Evolutionary conservation across 2,329 filamentous ascomycete species (phyloP).

Genomic region (Sphaerulina vaccinii): DNA sequence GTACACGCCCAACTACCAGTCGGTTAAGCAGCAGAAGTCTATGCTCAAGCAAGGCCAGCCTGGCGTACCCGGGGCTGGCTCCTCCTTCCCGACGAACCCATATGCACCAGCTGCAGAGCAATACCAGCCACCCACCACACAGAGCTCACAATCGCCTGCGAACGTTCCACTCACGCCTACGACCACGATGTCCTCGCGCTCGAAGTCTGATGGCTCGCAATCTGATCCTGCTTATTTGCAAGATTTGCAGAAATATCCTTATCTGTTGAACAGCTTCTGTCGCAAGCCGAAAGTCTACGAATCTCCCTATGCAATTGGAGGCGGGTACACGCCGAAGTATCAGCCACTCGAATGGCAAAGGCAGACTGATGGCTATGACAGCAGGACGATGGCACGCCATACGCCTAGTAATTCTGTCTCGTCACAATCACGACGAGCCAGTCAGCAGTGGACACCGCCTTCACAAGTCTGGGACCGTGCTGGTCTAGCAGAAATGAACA

Average conservation of each 20-base stretch:
- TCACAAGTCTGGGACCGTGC: conserved; percentile 34
- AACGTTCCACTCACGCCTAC: conserved; percentile 34
- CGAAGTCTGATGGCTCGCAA: conserved; percentile 31
- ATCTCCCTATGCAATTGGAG: conserved; percentile 47
- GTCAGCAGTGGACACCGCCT: conserved; percentile 39
- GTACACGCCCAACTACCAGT: conserved; percentile 30
- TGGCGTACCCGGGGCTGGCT: conserved; percentile 12
- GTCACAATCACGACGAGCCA: conserved; percentile 19
- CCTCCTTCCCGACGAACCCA: conserved; percentile 27
- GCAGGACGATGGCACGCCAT: conserved; percentile 18
- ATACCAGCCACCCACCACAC: conserved; percentile 28
- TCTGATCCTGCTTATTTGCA: conserved; percentile 41
- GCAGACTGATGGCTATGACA: conserved; percentile 15
- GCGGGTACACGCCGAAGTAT: conserved; percentile 44
- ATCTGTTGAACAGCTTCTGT: conserved; percentile 47
- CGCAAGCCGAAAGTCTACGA: conserved; percentile 48
- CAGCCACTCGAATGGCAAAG: conserved; percentile 33
- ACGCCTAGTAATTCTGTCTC: conserved; percentile 32
- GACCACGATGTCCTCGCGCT: conserved; percentile 31
- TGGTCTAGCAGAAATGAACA: conserved; percentile 22
- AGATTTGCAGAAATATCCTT: conserved; percentile 47
- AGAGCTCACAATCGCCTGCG: conserved; percentile 37
- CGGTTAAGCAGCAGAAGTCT: conserved; percentile 29
- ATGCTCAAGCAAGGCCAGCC: conserved; percentile 26
- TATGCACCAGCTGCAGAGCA: conserved; percentile 24